Conservation (phyloP, 148 eudicot species). For the Euryodendron excelsum region DNA sequence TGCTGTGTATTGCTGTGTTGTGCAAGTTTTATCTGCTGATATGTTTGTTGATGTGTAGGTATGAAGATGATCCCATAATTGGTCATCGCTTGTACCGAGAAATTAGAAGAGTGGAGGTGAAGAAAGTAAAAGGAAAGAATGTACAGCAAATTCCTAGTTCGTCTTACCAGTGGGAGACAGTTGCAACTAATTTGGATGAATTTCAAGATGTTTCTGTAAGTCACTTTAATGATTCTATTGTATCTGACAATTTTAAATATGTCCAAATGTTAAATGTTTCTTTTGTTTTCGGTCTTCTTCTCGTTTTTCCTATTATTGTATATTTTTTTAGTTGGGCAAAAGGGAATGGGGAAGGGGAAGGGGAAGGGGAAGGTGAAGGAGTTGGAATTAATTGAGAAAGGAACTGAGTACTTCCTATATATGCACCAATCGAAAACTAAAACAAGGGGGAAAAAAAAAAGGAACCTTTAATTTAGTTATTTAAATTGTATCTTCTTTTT, state of each 20-base stretch:
- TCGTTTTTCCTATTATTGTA: not conserved
- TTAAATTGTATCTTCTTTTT: too few species aligned
- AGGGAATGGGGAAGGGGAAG: not conserved
- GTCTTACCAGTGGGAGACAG: constrained; percentile 85
- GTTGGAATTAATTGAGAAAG: not conserved
- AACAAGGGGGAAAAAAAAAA: not conserved
- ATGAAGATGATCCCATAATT: constrained; percentile 84
- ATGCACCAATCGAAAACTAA: not conserved
- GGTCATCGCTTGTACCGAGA: constrained; percentile 96
- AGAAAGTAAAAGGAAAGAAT: constrained; percentile 73
- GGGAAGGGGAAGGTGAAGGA: not conserved
- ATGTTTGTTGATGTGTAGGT: constrained; percentile 47
- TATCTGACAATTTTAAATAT: not conserved
- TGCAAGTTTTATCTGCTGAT: not conserved
- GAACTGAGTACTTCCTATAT: not conserved
- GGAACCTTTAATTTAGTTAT: too few species aligned
- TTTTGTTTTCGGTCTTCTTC: not conserved
- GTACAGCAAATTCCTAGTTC: constrained; percentile 70
- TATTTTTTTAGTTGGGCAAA: not conserved
- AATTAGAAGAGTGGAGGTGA: constrained; percentile 73
- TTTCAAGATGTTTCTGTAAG: constrained; percentile 93
- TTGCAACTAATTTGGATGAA: constrained; percentile 96
- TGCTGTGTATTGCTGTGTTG: not conserved
- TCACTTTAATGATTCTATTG: constrained; percentile 13
- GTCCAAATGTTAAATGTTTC: not conserved